These are phyloP conservation scores for Cyclocybe aegerita DNA, from an alignment of 768 basidiomycete species.

Conservation along the genomic window DNA sequence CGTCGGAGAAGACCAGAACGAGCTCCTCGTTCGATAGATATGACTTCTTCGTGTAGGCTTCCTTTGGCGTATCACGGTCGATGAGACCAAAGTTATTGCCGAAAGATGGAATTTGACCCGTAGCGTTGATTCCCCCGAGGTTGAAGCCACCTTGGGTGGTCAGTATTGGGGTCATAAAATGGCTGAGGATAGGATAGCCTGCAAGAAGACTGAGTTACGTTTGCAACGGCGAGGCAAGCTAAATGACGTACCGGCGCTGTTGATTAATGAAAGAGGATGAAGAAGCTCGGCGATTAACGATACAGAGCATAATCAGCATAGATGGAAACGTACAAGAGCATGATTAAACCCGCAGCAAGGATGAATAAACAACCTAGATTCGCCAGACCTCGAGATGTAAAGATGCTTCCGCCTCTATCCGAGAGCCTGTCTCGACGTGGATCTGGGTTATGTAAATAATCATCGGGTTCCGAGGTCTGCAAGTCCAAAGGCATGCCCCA, in stretches of 20 bases:
- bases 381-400: slow-evolving; percentile 53
- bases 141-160: slow-evolving; percentile 51
- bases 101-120: slow-evolving; percentile 59
- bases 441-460: slow-evolving; percentile 57
- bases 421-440: slow-evolving; percentile 47
- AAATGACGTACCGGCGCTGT: slow-evolving; percentile 32
- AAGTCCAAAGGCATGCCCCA: slow-evolving; percentile 37
- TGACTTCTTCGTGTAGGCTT: slow-evolving; percentile 44
- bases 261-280: neutral
- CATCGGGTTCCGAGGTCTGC: slow-evolving; percentile 45
- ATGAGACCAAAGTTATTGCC: slow-evolving; percentile 57
- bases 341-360: slow-evolving; percentile 37
- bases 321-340: slow-evolving; percentile 42
- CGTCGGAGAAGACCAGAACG: slow-evolving; percentile 56
- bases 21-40: slow-evolving; percentile 48
- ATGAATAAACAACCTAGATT: slow-evolving; percentile 60
- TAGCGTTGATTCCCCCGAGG: slow-evolving; percentile 63
- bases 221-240: neutral
- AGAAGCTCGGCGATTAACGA: neutral
- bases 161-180: slow-evolving; percentile 31
- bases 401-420: slow-evolving; percentile 52
- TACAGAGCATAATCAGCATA: slow-evolving; percentile 4
- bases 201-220: neutral
- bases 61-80: slow-evolving; percentile 65
- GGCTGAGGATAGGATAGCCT: slow-evolving; percentile 45